Evolutionary conservation across 805 yeast species (phyloP).

Genomic region (Cyberlindnera nakhonratchasimensis): DNA sequence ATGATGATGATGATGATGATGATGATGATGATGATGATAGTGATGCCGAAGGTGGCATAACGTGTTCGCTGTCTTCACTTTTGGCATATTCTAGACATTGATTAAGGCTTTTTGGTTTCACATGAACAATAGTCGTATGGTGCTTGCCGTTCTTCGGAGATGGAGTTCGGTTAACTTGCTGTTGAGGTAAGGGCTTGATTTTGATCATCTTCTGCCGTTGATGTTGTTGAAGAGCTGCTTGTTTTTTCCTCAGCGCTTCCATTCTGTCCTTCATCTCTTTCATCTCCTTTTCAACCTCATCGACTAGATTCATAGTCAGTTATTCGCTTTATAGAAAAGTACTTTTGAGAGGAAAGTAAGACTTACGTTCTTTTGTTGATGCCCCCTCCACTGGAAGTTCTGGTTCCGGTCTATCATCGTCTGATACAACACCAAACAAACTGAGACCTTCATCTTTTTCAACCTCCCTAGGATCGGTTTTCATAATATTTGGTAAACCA

Average conservation of each 20-base stretch:
- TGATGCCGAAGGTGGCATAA: background rate
- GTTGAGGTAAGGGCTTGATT: background rate
- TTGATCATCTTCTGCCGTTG: background rate
- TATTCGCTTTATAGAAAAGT: background rate
- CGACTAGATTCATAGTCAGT: background rate
- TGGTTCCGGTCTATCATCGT: conserved; percentile 7
- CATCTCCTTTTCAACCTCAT: background rate
- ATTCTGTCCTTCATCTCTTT: background rate
- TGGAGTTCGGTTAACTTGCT: conserved; percentile 14
- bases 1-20: background rate
- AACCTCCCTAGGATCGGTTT: conserved; percentile 16
- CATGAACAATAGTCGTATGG: background rate
- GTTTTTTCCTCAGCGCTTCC: background rate
- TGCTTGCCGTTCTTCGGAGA: conserved; percentile 11
- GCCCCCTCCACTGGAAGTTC: background rate
- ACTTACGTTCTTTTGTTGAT: background rate
- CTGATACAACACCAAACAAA: conserved; percentile 12
- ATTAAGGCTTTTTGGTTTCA: conserved; percentile 7
- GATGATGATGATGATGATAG: background rate
- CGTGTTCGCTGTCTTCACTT: too few relatives aligned
- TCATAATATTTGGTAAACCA: background rate
- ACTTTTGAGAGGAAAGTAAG: too few relatives aligned
- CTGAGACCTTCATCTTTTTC: conserved; percentile 8
- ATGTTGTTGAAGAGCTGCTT: background rate
- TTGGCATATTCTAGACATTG: background rate